A percentile compares a stretch with the other conserved stretches of the same genome.
phyloP scores from a whole-genome alignment of 257 asterid species.

The Solanum pimpinellifolium region DNA sequence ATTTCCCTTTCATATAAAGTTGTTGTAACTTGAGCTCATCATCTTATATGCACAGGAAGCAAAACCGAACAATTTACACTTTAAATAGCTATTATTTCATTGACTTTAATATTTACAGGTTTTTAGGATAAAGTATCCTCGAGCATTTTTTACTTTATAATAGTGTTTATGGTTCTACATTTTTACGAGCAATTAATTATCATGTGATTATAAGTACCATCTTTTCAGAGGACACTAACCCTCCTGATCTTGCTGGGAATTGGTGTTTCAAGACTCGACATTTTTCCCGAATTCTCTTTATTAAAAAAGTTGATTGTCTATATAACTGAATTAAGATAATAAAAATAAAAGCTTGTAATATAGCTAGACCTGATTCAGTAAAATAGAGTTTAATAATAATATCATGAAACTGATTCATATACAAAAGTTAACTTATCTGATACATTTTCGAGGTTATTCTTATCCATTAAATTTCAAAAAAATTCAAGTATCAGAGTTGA shows the following conservation, averaged over 20 bases:
- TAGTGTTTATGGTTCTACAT: not conserved
- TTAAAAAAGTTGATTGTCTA: not conserved
- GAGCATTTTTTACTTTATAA: not conserved
- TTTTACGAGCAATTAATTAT: not conserved
- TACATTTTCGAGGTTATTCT: not conserved
- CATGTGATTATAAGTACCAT: not conserved
- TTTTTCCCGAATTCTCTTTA: not conserved
- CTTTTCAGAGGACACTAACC: not conserved
- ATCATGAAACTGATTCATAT: not conserved
- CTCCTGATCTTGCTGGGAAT: not conserved
- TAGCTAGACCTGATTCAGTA: not conserved
- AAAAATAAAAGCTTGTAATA: not conserved
- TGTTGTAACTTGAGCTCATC: not conserved
- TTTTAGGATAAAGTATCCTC: not conserved
- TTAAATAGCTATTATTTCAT: not conserved
- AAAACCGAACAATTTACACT: not conserved
- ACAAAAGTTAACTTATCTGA: not conserved
- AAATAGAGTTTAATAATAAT: not conserved
- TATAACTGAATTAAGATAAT: not conserved
- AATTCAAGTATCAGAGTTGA: not conserved
- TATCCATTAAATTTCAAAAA: not conserved
- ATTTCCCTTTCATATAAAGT: not conserved
- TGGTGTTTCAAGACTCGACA: not conserved
- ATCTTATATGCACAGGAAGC: not conserved
- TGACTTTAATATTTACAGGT: not conserved